Evolutionary conservation across 345 rosid genomes (phyloP), one percentile per base, ranked within the genome.

Genomic region (Raphanus sativus): DNA sequence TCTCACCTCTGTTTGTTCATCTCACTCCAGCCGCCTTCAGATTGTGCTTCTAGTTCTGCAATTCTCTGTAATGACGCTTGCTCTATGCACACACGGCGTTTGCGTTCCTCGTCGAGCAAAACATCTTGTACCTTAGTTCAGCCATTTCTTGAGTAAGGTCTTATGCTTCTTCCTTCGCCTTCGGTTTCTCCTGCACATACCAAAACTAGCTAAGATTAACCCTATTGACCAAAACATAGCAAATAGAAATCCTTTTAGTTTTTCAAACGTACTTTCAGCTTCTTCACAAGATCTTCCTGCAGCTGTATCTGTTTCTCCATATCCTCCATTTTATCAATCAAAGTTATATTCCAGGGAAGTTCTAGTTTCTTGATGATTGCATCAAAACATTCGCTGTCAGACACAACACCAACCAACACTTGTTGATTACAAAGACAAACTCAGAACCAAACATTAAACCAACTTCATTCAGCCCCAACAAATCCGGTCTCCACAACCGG

Each of bases 111-210:
- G 67, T 94, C 96, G 8, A 94, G 85, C 84, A 94, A 87, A 78
- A 86, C 87, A 91, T 89, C 79, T 90, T 86, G 69, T 94, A 90
- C 85, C 98, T 90, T 70, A 94, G 80, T 75, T 94, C 98, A 32
- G 97, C 97, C 97, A 91, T 94, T 86, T 91, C 97, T 83, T 94
- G 97, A 17, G 94, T 89, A 62, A 94, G 86, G 78, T 94, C 97
- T 76, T 94, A 96, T 2, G 98, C 86, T 83, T 94, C 98, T 81
- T 94, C 98, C 84, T 89, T 91, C 58, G 97, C 87, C 76, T 86
- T 90, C 71, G 86, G 81, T 79, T 87, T 91, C 80, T 91, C 93
- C 73, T 84, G 63, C 69, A 50, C 13, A 48, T 16, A 34, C 12
- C 17, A 26, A 67, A 79, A 62, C 45, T 56, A 74, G 67, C 64